phyloP scores from a whole-genome alignment of 2,329 filamentous ascomycete species.

The Verruconis gallopava region DNA sequence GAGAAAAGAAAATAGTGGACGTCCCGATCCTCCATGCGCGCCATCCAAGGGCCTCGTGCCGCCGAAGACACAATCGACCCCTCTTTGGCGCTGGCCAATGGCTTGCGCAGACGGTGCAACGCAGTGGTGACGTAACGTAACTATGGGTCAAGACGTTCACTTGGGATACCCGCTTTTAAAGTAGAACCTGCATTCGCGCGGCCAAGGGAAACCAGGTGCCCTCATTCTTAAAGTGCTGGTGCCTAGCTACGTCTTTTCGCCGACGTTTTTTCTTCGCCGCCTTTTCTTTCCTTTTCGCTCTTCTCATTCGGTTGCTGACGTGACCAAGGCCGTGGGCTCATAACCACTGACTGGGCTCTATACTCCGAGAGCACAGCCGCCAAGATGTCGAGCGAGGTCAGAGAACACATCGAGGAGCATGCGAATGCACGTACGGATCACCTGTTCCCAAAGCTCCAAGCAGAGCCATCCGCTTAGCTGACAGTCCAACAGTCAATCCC shows the following conservation, averaged over 20 bases:
- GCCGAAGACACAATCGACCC: too few species aligned
- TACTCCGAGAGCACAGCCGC: too few species aligned
- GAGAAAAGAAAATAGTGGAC: too few species aligned
- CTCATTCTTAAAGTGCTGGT: background rate
- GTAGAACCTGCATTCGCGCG: background rate
- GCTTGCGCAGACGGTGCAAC: background rate
- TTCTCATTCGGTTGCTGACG: too few species aligned
- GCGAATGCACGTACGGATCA: background rate
- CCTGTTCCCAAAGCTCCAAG: too few species aligned
- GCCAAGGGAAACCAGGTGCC: background rate
- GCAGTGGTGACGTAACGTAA: background rate
- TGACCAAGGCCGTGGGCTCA: background rate
- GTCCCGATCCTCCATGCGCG: background rate
- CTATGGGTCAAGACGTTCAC: background rate
- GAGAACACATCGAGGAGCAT: background rate
- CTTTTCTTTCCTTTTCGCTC: background rate
- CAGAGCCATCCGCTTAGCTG: background rate
- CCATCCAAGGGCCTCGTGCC: background rate
- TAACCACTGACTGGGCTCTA: too few species aligned
- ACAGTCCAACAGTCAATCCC: constrained; percentile 9
- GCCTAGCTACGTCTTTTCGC: too few species aligned
- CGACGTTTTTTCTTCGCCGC: background rate
- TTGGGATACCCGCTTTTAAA: too few species aligned
- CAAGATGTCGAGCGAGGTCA: background rate
- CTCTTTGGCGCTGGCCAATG: background rate